Base-by-base conservation (phyloP, 371 early-diverging fungal genomes). In the Paramicrosporidium saccamoebae region DNA sequence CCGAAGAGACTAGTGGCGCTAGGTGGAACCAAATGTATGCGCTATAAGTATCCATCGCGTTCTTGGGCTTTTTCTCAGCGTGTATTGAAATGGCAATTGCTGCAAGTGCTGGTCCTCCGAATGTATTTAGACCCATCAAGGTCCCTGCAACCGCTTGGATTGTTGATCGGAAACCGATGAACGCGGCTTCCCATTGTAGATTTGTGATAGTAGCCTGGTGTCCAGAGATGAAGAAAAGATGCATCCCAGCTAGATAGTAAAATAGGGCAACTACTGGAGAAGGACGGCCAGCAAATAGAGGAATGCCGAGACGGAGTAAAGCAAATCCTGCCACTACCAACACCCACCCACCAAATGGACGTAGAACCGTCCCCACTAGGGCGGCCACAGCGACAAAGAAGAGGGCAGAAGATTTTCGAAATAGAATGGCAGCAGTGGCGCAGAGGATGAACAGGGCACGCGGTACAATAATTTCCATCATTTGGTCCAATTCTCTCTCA, bases 141-240 rank as follows among this genome's bases (percentile, higher is more conserved):
- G 55, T 30, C 9, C 65, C 69, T 7, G 67, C 62, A 6, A 66
- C 37, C 6, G 58, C 37, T 29, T 54, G 59, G 27, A 61, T 55
- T 42, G 68, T 52, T 7, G 58, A 53, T 7, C 46, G 39, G 16
- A 82, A 46, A 1, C 86, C 90, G 21, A 79, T 46, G 39, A 78
- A 75, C 0, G 67, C 77, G 0, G 66, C 51, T 13, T 61, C 56
- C 77, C 77, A 84, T 23, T 78, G 77, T 12, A 84, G 52, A n/a
- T 73, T 59, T 2, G 69, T 51, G 18, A 81, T 45, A 1, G 69
- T 69, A 20, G 62, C 58, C 38, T 90, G 90, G 35, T 90, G 86
- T 3, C 73, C 78, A 0, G 86, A 75, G 3, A 60, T 48, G 39
- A 79, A 84, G 35, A 65, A n/a, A n/a, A n/a, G n/a, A n/a, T n/a